Percentiles rank a stretch among this genome's conserved stretches.
phyloP scores from a whole-genome alignment of 345 rosid species.

The Cardamine occulta region DNA sequence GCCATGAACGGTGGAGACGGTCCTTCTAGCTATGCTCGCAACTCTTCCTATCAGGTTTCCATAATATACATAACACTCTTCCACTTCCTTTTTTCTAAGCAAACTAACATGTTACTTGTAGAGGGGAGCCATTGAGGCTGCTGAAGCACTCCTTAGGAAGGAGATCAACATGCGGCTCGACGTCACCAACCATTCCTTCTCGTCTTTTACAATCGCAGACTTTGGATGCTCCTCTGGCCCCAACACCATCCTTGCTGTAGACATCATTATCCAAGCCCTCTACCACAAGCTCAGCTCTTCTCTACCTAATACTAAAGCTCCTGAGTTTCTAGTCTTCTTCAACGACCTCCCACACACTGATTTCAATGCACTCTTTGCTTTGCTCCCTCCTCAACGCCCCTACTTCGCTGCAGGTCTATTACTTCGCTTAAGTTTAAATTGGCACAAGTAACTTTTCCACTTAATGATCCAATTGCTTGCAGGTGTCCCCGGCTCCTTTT shows the following conservation, averaged over 20 bases:
- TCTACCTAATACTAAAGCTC: neutral
- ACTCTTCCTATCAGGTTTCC: constrained; percentile 39
- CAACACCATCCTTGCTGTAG: constrained; percentile 50
- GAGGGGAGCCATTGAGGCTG: constrained; percentile 45
- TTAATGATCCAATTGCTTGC: neutral
- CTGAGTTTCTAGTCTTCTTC: constrained; percentile 53
- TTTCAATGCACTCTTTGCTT: constrained; percentile 55
- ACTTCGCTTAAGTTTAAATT: neutral
- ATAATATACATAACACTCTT: neutral
- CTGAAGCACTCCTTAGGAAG: constrained; percentile 34
- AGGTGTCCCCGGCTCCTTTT: constrained; percentile 53
- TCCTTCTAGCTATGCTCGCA: constrained; percentile 41
- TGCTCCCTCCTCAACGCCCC: constrained; percentile 40
- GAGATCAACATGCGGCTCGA: constrained; percentile 26
- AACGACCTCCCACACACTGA: constrained; percentile 52
- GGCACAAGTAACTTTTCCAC: neutral
- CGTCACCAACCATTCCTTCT: constrained; percentile 5
- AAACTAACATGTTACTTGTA: constrained; percentile 14
- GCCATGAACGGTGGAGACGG: constrained; percentile 45
- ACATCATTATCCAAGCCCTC: constrained; percentile 45
- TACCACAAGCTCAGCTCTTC: constrained; percentile 19
- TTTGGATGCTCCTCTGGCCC: constrained; percentile 52
- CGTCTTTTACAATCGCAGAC: constrained; percentile 37
- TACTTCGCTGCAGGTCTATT: constrained; percentile 36
- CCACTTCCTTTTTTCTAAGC: neutral